Evolutionary conservation across 2,329 filamentous ascomycete genomes (phyloP).

Genomic region (Alternaria gansuensis): DNA sequence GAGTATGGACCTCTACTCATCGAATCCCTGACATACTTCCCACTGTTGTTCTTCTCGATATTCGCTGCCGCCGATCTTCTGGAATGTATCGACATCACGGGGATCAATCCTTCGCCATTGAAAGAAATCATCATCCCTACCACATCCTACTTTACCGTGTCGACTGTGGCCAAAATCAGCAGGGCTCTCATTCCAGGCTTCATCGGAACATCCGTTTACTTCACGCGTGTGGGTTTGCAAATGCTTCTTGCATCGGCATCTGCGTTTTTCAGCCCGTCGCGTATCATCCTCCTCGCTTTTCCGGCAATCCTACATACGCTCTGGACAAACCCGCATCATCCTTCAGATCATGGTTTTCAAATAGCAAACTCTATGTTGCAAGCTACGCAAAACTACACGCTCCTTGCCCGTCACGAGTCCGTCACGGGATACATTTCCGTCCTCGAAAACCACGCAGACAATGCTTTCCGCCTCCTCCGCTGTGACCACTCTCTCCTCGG

Average conservation of each 20-base stretch:
- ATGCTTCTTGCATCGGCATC: conserved; percentile 72
- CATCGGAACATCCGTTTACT: conserved; percentile 69
- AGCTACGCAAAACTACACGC: conserved; percentile 70
- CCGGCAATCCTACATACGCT: conserved; percentile 78
- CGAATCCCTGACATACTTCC: conserved; percentile 75
- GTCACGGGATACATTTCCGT: conserved; percentile 93
- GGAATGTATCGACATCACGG: conserved; percentile 67
- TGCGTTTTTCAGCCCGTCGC: conserved; percentile 72
- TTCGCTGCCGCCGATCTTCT: conserved; percentile 61
- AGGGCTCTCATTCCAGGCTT: conserved; percentile 56
- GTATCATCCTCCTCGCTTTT: conserved; percentile 70
- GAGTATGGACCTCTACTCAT: conserved; percentile 77
- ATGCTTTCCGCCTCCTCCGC: conserved; percentile 81
- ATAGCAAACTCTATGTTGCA: conserved; percentile 72
- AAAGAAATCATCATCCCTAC: conserved; percentile 72
- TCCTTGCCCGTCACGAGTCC: conserved; percentile 85
- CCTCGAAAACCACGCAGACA: conserved; percentile 71
- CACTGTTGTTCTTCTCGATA: conserved; percentile 53
- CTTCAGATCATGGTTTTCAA: conserved; percentile 66
- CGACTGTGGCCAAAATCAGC: conserved; percentile 55
- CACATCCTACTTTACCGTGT: conserved; percentile 72
- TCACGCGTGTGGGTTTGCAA: conserved; percentile 77
- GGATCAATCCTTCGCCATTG: conserved; percentile 64
- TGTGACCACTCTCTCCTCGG: conserved; percentile 95
- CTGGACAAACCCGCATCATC: conserved; percentile 77